These are phyloP conservation scores for Lipomyces lipofer DNA, from an alignment of 805 yeast genomes.

Conservation along the genomic window DNA sequence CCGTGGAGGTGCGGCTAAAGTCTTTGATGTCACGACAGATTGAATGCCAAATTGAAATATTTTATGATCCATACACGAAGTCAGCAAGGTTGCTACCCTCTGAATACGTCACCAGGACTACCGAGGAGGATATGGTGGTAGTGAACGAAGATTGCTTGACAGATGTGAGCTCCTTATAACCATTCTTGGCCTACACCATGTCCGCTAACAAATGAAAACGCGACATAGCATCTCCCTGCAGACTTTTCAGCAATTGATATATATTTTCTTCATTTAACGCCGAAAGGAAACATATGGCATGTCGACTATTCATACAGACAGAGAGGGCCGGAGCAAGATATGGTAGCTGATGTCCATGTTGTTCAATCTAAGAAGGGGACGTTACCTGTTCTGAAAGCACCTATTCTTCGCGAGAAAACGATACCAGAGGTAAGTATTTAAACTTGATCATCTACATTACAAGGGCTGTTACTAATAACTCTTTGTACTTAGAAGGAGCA, in stretches of 20 bases:
- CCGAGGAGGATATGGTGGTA: background rate
- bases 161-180: conserved; percentile 7
- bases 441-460: background rate
- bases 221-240: conserved; percentile 7
- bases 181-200: background rate
- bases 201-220: background rate
- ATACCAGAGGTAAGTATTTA: background rate
- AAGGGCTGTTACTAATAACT: background rate
- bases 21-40: no score
- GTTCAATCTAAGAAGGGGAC: conserved; percentile 8
- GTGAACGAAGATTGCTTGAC: conserved; percentile 12
- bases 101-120: background rate
- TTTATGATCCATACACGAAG: conserved; percentile 3
- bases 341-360: background rate
- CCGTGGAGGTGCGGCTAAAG: no score
- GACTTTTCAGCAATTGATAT: conserved; percentile 5
- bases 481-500: conserved; percentile 9
- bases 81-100: conserved; percentile 1
- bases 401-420: conserved; percentile 6
- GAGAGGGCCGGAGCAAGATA: background rate
- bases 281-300: conserved; percentile 19
- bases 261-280: conserved; percentile 10
- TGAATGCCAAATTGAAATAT: no score
- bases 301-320: conserved; percentile 15
- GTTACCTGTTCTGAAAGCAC: conserved; percentile 18